Evolutionary conservation across 805 yeast species (phyloP), one percentile per base, ranked within the genome.

Genomic region (Clavispora santaluciae): DNA sequence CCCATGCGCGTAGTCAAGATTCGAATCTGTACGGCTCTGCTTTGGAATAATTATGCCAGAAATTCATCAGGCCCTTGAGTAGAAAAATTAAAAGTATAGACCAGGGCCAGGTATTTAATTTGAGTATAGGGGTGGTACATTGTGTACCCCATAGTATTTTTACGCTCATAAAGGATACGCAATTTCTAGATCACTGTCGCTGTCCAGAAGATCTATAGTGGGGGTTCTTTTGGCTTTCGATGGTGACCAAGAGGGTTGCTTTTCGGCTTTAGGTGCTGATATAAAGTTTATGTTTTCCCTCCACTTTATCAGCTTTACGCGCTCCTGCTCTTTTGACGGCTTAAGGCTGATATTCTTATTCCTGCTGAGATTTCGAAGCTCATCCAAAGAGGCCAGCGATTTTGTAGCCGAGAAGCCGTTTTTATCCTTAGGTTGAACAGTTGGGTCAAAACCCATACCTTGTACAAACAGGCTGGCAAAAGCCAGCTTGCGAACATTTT

Each of bases 361-460:
- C 26, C 38, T 44, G 36, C 51, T 42, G 5, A 51, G 37, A 5
- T 33, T 18, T 8, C 46, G 43, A 22, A 51, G 38, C 34, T 51
- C 56, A 22, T 46, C 39, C 22, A 51, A 38, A 3, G 52, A 40
- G 28, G 34, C 34, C 22, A 49, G 43, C 22, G 41, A 37, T 25
- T 40, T 25, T 8, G 42, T 26, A 13, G 35, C 35, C 31, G 23
- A 39, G 35, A 21, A 30, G 22, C 18, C 36, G 30, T 35, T 25
- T 22, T 23, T 36, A 29, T 15, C 12, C 18, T 43, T 48, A 6
- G 53, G 40, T 20, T 36, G 45, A 21, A 35, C 40, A 12, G 77
- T 71, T 2, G 82, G 82, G 54, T 77, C 81, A 49, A 72, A 77
- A 2, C 83, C 83, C 31, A 77, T 55, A 12, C 60, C 57, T 15